These are phyloP conservation scores for Arthrobotrys megalospora DNA, from an alignment of 2,329 filamentous ascomycete species.

Conservation along the genomic window DNA sequence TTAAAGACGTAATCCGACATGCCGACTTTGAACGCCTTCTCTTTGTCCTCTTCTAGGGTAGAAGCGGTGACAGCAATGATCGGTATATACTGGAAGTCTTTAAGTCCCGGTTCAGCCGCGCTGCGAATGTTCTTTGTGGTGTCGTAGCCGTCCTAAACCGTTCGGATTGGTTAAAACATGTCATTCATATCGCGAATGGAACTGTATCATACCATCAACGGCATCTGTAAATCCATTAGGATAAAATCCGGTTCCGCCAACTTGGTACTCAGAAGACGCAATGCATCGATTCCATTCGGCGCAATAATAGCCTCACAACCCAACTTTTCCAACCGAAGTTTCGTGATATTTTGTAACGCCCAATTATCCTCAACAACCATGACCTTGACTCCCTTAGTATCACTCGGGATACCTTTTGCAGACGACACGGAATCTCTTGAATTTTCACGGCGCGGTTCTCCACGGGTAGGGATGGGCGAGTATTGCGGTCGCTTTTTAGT, in stretches of 20 bases:
- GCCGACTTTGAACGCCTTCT: conserved; percentile 62
- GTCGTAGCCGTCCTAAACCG: conserved; percentile 62
- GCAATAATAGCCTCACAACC: conserved; percentile 63
- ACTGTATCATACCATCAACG: conserved; percentile 60
- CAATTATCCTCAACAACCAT: conserved; percentile 64
- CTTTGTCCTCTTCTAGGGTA: conserved; percentile 62
- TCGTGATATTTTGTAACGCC: conserved; percentile 63
- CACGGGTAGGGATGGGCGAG: conserved; percentile 37
- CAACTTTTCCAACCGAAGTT: conserved; percentile 62
- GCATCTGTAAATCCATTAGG: conserved; percentile 65
- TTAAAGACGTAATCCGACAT: conserved; percentile 64
- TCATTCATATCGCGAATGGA: not conserved
- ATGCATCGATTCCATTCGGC: conserved; percentile 62
- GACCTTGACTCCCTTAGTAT: conserved; percentile 61
- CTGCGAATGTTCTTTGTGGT: conserved; percentile 62
- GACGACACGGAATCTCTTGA: conserved; percentile 54
- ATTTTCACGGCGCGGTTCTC: conserved; percentile 42
- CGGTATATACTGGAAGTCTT: conserved; percentile 62
- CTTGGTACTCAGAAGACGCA: conserved; percentile 61
- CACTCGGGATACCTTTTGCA: conserved; percentile 21
- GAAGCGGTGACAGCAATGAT: conserved; percentile 63
- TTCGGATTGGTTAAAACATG: not conserved
- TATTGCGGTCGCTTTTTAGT: conserved; percentile 53
- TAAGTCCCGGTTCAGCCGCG: conserved; percentile 57
- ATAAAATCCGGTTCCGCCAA: conserved; percentile 62